Conservation (phyloP, 352 stramenopile genomes). For the Phytopythium mirpurense region DNA sequence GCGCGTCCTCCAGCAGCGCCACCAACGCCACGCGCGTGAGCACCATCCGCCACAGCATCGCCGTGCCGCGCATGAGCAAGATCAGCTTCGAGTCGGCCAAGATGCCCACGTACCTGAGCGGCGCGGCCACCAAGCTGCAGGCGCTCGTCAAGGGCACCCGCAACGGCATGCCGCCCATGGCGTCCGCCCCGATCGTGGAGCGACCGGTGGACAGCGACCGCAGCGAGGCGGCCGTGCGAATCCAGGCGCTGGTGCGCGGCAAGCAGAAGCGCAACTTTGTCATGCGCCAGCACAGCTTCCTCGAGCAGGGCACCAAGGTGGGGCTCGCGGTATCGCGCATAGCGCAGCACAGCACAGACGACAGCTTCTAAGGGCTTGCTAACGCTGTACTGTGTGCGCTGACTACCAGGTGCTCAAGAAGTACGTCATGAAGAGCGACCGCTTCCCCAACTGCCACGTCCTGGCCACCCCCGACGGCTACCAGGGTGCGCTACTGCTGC, state of each 20-base stretch:
- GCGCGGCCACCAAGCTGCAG: constrained; percentile 29
- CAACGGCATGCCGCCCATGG: not conserved
- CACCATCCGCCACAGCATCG: constrained; percentile 6
- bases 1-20: constrained; percentile 10
- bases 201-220: not conserved
- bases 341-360: too few relatives aligned
- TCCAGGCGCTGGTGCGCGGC: constrained; percentile 65
- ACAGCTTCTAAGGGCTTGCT: not conserved
- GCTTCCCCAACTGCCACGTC: constrained; percentile 76
- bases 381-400: not conserved
- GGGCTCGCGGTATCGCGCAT: too few relatives aligned
- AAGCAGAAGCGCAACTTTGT: constrained; percentile 45
- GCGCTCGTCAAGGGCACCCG: constrained; percentile 26
- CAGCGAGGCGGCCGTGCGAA: constrained; percentile 52
- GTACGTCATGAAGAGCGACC: constrained; percentile 82
- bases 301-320: constrained; percentile 71
- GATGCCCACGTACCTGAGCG: constrained; percentile 23
- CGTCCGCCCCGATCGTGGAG: not conserved
- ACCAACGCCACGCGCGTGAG: constrained; percentile 9
- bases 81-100: constrained; percentile 8
- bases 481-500: constrained; percentile 26
- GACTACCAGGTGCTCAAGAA: constrained; percentile 57
- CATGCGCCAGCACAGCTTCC: constrained; percentile 45
- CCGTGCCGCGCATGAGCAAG: constrained; percentile 13
- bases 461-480: constrained; percentile 58